These are phyloP conservation scores for Arthroderma uncinatum DNA, from an alignment of 2,329 filamentous ascomycete species.

Conservation along the genomic window DNA sequence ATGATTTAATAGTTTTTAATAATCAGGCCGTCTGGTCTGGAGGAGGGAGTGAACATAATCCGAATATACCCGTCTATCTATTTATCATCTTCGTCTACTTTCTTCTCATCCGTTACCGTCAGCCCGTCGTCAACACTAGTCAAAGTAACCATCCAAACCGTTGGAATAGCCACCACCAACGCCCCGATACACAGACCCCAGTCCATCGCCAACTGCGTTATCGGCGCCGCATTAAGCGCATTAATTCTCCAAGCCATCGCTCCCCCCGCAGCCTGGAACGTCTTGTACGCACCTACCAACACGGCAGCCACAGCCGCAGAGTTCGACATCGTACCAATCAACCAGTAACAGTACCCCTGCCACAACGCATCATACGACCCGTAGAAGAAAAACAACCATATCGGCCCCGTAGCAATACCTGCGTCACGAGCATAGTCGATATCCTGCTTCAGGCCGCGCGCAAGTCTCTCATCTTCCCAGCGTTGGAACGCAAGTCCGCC, in stretches of 20 bases:
- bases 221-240: conserved; percentile 26
- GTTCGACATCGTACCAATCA: conserved; percentile 39
- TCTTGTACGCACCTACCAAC: conserved; percentile 40
- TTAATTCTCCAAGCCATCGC: conserved; percentile 40
- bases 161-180: conserved; percentile 34
- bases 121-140: conserved; percentile 17
- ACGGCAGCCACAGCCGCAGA: conserved; percentile 33
- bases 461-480: conserved; percentile 40
- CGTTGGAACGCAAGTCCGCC: conserved; percentile 56
- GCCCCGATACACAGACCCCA: conserved; percentile 39
- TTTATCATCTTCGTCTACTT: not conserved
- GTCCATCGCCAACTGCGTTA: conserved; percentile 38
- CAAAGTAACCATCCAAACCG: conserved; percentile 32
- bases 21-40: too few relatives aligned
- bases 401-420: conserved; percentile 46
- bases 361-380: conserved; percentile 57
- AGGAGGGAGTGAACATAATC: too few relatives aligned
- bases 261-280: conserved; percentile 35
- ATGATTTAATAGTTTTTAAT: too few relatives aligned
- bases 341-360: conserved; percentile 56
- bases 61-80: too few relatives aligned
- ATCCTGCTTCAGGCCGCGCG: conserved; percentile 32
- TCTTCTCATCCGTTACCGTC: not conserved
- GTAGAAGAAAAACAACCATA: conserved; percentile 61
- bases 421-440: conserved; percentile 39